These are phyloP conservation scores for Sechiopsis laciniata DNA, from an alignment of 306 rosid genomes.

Conservation along the genomic window DNA sequence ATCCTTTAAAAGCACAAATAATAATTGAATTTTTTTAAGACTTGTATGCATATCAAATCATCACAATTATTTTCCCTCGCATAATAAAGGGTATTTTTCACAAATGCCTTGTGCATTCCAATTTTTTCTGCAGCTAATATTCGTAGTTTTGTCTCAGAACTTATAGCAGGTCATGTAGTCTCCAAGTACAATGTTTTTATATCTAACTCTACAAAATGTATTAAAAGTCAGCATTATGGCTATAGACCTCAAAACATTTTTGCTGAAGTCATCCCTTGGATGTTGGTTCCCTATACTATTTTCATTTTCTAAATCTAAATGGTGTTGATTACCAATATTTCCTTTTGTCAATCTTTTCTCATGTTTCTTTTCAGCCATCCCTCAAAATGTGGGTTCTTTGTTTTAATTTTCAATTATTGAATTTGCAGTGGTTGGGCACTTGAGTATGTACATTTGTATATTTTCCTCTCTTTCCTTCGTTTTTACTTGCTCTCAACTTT, in stretches of 20 bases:
- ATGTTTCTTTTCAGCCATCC: slow-evolving; percentile 1
- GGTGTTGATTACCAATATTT: not conserved
- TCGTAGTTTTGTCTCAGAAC: not conserved
- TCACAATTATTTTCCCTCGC: not conserved
- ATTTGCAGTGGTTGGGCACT: not conserved
- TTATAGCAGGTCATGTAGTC: not conserved
- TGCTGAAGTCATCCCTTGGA: not conserved
- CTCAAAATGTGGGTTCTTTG: slow-evolving; percentile 9
- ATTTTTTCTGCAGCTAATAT: not conserved
- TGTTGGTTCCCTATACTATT: slow-evolving; percentile 3
- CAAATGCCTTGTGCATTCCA: not conserved
- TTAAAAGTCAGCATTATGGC: slow-evolving; percentile 7
- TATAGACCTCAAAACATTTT: slow-evolving; percentile 9
- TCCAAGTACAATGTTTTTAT: slow-evolving; percentile 9
- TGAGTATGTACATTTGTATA: not conserved
- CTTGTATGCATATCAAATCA: not conserved
- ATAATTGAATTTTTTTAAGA: not conserved
- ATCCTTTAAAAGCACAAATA: not conserved
- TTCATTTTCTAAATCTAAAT: not conserved
- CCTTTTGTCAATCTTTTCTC: not conserved
- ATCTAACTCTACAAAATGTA: not conserved
- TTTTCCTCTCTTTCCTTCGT: not conserved
- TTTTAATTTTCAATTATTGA: not conserved
- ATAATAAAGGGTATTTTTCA: not conserved
- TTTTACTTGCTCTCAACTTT: not conserved